Percentiles rank a stretch among this genome's conserved stretches.
Conservation (phyloP, 2,329 filamentous ascomycete species). For the Penicillium sp. region DNA sequence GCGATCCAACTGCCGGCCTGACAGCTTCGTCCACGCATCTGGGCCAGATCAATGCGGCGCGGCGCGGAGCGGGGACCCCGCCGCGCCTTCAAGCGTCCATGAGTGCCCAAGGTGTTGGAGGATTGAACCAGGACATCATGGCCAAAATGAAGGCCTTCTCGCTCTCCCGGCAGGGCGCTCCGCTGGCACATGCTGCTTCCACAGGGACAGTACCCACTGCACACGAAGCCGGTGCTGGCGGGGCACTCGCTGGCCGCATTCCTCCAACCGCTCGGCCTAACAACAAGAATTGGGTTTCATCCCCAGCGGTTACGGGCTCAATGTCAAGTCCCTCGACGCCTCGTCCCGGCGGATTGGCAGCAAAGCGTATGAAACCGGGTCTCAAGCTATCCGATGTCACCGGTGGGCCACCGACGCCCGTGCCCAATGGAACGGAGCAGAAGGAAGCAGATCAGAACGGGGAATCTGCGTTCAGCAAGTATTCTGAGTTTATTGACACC, state of each 20-base stretch:
- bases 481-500: slow-evolving; percentile 82
- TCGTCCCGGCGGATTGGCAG: slow-evolving; percentile 49
- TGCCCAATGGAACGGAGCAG: slow-evolving; percentile 26
- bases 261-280: slow-evolving; percentile 32
- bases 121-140: slow-evolving; percentile 64
- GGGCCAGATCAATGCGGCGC: slow-evolving; percentile 71
- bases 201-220: slow-evolving; percentile 36
- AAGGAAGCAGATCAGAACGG: slow-evolving; percentile 25
- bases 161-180: slow-evolving; percentile 63
- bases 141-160: slow-evolving; percentile 72
- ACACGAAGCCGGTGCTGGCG: slow-evolving; percentile 25
- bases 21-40: slow-evolving; percentile 81
- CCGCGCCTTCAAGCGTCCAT: slow-evolving; percentile 36
- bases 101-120: slow-evolving; percentile 47
- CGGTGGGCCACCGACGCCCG: slow-evolving; percentile 45
- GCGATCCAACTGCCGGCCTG: slow-evolving; percentile 53
- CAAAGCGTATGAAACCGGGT: slow-evolving; percentile 51
- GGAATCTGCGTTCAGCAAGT: slow-evolving; percentile 63
- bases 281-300: slow-evolving; percentile 37
- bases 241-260: slow-evolving; percentile 34
- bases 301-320: slow-evolving; percentile 38
- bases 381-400: slow-evolving; percentile 54
- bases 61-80: slow-evolving; percentile 46
- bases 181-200: slow-evolving; percentile 40
- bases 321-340: slow-evolving; percentile 47